Base-by-base conservation (phyloP, 805 yeast genomes). In the Yarrowia phangngaensis region DNA sequence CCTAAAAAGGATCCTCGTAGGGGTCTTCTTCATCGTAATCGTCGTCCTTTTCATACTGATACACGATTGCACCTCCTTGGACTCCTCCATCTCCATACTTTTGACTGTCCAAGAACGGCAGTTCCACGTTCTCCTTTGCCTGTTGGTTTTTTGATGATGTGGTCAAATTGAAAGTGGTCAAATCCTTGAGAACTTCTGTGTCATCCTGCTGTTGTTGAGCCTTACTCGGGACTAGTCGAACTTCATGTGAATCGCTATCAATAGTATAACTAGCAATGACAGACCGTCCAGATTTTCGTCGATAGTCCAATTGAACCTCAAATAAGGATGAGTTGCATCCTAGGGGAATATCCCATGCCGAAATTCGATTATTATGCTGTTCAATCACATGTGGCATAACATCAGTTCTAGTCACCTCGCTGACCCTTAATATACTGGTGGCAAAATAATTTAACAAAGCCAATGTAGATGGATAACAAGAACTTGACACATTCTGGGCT, bases 11-110 rank as follows among this genome's bases (percentile, higher is more conserved):
- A 61, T 90, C 97, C 62, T 90, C 98, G 60, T 81, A 90, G 0
- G 97, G 97, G 65, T 90, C 98, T 58, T 92, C 97, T 63, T 90
- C 98, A 60, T 90, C 98, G 61, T 89, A 90, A 64, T 90, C 98
- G 63, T 90, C 98, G 64, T 90, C 97, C 61, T 89, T 86, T 59
- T 92, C 97, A 62, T 80, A 92, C 61, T 92, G 92, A 61, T 90
- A 90, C 4, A 90, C 95, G 56, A 92, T 89, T 1, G 98, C 97
- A 14, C 97, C 96, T 48, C 95, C 95, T 41, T 76, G 68, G 24
- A 78, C 75, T 15, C 82, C 84, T 22, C 72, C 64, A 13, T 70
- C 68, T 24, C 67, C 70, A 9, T 62, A 54, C 51, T 76, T 71
- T 60, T 90, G 97, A 0, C 97, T 97, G 55, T 83, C 84, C 70